Percentiles rank a stretch among this genome's conserved stretches.
Conservation (phyloP, 78 protist species). For the Pigoraptor vietnamica region DNA sequence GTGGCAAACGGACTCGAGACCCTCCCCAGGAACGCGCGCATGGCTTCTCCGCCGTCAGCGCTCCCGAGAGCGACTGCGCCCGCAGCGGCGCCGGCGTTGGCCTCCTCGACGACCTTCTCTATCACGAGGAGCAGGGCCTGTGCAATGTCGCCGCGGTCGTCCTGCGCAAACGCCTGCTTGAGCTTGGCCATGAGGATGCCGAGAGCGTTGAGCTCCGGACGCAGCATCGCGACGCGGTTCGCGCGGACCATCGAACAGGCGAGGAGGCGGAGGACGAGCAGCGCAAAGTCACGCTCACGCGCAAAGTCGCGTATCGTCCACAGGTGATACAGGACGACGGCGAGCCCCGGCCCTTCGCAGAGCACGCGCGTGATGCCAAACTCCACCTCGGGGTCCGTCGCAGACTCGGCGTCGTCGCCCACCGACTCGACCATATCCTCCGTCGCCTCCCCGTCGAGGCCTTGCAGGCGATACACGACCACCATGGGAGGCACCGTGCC, state of each 20-base stretch:
- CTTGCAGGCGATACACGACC: conserved; percentile 61
- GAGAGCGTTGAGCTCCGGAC: conserved; percentile 10
- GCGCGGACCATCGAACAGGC: conserved; percentile 32
- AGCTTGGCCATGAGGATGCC: conserved; percentile 16
- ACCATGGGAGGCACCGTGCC: conserved; percentile 54
- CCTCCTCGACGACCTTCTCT: conserved; percentile 29
- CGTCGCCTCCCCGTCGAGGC: conserved; percentile 87
- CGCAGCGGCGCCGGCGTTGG: not conserved
- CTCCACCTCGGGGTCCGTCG: conserved; percentile 65
- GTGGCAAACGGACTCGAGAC: conserved; percentile 25
- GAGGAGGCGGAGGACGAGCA: conserved; percentile 40
- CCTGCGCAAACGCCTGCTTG: conserved; percentile 21
- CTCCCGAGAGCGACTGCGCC: conserved; percentile 26
- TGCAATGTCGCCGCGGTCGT: not conserved
- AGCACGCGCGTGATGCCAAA: conserved; percentile 48
- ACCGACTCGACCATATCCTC: conserved; percentile 61
- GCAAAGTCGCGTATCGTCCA: conserved; percentile 1
- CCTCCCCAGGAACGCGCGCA: conserved; percentile 29
- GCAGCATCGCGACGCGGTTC: conserved; percentile 17
- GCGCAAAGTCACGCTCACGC: conserved; percentile 18
- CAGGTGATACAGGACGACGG: conserved; percentile 12
- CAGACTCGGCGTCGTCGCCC: conserved; percentile 30
- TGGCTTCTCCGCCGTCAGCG: not conserved
- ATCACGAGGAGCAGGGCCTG: conserved; percentile 18
- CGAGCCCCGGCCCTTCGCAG: conserved; percentile 45